These are phyloP conservation scores for Prunus dulcis DNA, from an alignment of 306 rosid genomes.

Conservation along the genomic window DNA sequence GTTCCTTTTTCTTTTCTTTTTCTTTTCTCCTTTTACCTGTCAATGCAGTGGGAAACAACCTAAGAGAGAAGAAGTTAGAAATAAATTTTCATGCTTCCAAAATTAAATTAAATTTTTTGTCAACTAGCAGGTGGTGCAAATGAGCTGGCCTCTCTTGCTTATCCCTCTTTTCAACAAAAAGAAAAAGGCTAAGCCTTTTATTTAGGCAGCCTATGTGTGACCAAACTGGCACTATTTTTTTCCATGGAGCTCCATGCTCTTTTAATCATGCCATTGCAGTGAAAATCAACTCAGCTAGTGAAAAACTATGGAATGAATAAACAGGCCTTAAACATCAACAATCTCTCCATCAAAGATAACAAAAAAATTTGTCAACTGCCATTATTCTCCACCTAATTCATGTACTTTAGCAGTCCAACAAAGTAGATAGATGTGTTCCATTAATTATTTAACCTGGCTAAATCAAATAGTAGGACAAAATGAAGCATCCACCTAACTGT, in stretches of 20 bases:
- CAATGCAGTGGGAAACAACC: constrained; percentile 64
- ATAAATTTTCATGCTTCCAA: constrained; percentile 29
- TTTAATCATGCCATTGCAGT: constrained; percentile 16
- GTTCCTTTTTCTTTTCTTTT: constrained; percentile 2
- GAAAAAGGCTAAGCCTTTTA: constrained; percentile 21
- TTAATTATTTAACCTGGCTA: background rate
- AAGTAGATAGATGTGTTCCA: background rate
- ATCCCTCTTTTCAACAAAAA: background rate
- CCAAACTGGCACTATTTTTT: constrained; percentile 31
- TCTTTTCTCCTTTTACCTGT: constrained; percentile 29
- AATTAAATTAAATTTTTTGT: constrained; percentile 38
- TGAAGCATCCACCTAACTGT: constrained; percentile 26
- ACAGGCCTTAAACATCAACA: background rate
- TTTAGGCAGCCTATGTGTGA: constrained; percentile 33
- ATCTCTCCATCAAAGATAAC: background rate
- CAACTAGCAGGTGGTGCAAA: constrained; percentile 38
- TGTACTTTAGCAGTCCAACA: constrained; percentile 5
- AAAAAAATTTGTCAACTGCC: constrained; percentile 1
- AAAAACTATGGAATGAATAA: constrained; percentile 1
- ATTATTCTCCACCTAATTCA: background rate
- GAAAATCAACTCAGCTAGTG: background rate
- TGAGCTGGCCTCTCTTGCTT: constrained; percentile 13
- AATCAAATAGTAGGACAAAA: constrained; percentile 23
- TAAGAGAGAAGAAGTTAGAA: constrained; percentile 39
- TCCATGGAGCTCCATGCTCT: constrained; percentile 38